Evolutionary conservation across 1,139 yeast species (phyloP), one percentile per base, ranked within the genome.

Genomic region (Kodamaea sp.): DNA sequence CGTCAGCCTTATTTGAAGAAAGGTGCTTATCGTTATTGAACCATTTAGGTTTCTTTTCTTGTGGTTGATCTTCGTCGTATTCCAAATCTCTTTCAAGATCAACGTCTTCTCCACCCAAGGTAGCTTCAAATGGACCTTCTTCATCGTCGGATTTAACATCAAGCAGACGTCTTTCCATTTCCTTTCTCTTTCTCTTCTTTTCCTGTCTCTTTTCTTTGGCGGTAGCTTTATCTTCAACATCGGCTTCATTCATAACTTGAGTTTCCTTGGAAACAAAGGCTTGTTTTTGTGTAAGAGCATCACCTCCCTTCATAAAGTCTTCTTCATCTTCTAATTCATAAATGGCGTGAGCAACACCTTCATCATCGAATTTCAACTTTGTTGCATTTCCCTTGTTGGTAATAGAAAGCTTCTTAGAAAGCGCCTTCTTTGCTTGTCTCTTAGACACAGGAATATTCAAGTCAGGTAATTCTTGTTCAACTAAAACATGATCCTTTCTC

Each of bases 251-350:
- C 96, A 92, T 87, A 6, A 67, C 70, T 47, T 75, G 77, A 31
- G 79, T 56, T 61, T 90, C 97, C 48, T 76, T 75, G 9, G 52
- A 60, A 35, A 92, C 77, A 53, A 80, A 94, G 43, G 78, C 73
- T 28, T 70, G 62, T 62, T 85, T 86, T 62, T 87, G 95, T 4
- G 59, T 63, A 36, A 66, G 67, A 1, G 92, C 90, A 53, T 79
- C 85, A 38, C 97, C 97, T 24, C 74, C 78, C 47, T 76, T 78
- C 47, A 63, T 75, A 75, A 94, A 92, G 45, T 85, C 95, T 34
- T 82, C 95, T 60, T 89, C 97, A 49, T 84, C 88, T 57, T 88
- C 92, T 44, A 92, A 72, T 62, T 92, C 97, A 56, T 92, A 92
- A 9, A 90, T 70, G 9, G 95, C 86, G 62, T 90, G 97, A 0